Evolutionary conservation across 495 filamentous ascomycete species (phyloP).

Genomic region (Aspergillus olivimuriae): DNA sequence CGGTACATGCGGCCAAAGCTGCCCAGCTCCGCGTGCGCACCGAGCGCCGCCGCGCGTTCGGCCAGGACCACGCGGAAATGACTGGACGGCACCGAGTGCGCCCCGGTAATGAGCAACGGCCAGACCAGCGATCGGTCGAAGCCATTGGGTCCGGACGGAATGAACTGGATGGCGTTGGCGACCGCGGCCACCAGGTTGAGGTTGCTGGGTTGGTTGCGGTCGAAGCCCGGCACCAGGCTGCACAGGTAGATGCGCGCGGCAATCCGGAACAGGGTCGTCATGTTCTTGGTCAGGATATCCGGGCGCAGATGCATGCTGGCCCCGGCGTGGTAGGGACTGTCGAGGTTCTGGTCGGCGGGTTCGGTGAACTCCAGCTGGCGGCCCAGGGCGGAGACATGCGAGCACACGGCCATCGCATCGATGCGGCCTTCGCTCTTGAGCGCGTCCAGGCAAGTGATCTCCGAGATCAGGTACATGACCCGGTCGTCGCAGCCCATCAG

Average conservation of each 20-base stretch:
- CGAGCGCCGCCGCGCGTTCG: constrained; percentile 63
- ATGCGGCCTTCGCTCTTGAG: constrained; percentile 72
- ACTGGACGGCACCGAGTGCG: constrained; percentile 60
- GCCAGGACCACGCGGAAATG: constrained; percentile 69
- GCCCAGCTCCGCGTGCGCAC: constrained; percentile 69
- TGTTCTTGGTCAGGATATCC: constrained; percentile 74
- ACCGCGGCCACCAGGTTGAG: constrained; percentile 69
- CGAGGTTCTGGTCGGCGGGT: constrained; percentile 44
- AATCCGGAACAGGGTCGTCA: constrained; percentile 82
- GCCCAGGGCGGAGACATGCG: constrained; percentile 75
- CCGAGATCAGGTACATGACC: constrained; percentile 96
- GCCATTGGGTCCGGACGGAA: constrained; percentile 73
- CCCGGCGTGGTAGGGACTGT: constrained; percentile 40
- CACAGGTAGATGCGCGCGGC: constrained; percentile 94
- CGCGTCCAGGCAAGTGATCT: constrained; percentile 91
- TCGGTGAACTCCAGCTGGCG: constrained; percentile 80
- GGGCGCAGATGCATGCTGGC: constrained; percentile 76
- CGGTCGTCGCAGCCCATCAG: constrained; percentile 98
- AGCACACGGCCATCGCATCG: constrained; percentile 75
- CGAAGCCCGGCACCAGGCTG: constrained; percentile 83
- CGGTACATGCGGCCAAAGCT: constrained; percentile 79
- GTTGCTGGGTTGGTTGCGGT: constrained; percentile 61
- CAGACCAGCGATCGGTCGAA: constrained; percentile 89
- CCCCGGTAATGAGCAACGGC: constrained; percentile 84
- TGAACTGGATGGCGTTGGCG: constrained; percentile 61